Base-by-base conservation (phyloP, 495 filamentous ascomycete species). In the Aspergillus wentii region DNA sequence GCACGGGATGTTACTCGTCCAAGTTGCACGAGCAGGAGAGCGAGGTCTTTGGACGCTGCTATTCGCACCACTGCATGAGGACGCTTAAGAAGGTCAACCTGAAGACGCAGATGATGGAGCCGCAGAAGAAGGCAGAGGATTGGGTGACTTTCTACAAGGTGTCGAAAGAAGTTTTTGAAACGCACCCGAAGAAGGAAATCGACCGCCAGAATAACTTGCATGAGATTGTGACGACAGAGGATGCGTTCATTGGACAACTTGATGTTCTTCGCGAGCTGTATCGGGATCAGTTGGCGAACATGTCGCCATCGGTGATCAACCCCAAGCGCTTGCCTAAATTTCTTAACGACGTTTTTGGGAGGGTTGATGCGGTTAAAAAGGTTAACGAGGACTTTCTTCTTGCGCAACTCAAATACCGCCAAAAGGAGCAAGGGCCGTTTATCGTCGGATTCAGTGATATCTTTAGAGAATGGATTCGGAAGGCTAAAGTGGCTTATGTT, bases 391-490 rank as follows among this genome's bases (percentile, higher is more conserved):
- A 96, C 37, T 81, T 88, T 62, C 74, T 99, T n/a, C 66, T 99
- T 10, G 83, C 94, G 2, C 92, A 97, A 58, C 72, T 99, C 48
- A 97, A 97, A 46, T 99, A 96, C 54, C 83, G 94, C 20, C 92
- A 99, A 58, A 85, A 91, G 48, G 92, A 97, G 52, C 90, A 99
- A 57, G 92, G 94, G 0, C 92, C 92, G 0, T 97, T 88, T 74
- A 82, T 99, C 42, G 72, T 76, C 30, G 92, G 94, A 7, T 95
- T 96, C 60, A 95, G 89, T 52, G 92, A 97, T 48, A 88, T 99
- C 38, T 99, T 99, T 68, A 74, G 92, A 41, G 94, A 99, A 62
- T 99, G 92, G 92, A 94, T 99, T 48, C 77, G 92, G 34, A 97
- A 96, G 61, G 92, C 94, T 2, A 87, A 83, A 61, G 62, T 66